Evolutionary conservation across 768 basidiomycete species (phyloP), one percentile per base, ranked within the genome.

Genomic region (Trametes meyenii): DNA sequence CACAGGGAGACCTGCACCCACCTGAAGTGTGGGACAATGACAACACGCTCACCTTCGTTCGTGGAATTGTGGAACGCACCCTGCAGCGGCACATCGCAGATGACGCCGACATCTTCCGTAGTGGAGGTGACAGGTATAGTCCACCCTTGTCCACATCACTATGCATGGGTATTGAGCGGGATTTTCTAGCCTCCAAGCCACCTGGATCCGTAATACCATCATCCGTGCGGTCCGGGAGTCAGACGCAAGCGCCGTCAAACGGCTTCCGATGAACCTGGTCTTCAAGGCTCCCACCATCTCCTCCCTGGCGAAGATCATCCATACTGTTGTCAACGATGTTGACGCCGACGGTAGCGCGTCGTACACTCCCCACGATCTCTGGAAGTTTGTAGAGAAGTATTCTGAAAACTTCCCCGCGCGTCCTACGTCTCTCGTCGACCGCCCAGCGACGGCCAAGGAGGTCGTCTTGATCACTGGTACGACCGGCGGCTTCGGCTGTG

Each of bases 261-360:
- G 44, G 1, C 50, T 83, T 7, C 65, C 71, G 5, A 63, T 67
- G 12, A 70, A 71, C 52, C 56, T 78, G 53, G 74, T 83, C 8
- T 77, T 74, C 46, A 69, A 71, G 17, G 70, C 78, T 13, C 81
- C 82, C 1, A 77, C 78, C 3, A 74, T 82, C 29, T 67, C 70
- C 49, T 58, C 71, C 5, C 71, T 70, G 55, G 45, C 62, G 45
- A 55, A 24, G 13, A 71, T 64, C 35, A 55, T 71, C 19, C 21
- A 40, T 8, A 45, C 4, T 29, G 56, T 21, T 33, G 23, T 48
- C 4, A 21, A 24, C 40, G 45, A 62, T 23, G 35, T 49, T 23
- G 35, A 48, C 3, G 24, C 49, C 5, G 36, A 35, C 16, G 29
- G 58, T 17, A 68, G 70, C 48, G 59, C 45, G 14, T 26, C 50